Conservation (phyloP, 768 basidiomycete genomes). For the Termitomyces sp. region DNA sequence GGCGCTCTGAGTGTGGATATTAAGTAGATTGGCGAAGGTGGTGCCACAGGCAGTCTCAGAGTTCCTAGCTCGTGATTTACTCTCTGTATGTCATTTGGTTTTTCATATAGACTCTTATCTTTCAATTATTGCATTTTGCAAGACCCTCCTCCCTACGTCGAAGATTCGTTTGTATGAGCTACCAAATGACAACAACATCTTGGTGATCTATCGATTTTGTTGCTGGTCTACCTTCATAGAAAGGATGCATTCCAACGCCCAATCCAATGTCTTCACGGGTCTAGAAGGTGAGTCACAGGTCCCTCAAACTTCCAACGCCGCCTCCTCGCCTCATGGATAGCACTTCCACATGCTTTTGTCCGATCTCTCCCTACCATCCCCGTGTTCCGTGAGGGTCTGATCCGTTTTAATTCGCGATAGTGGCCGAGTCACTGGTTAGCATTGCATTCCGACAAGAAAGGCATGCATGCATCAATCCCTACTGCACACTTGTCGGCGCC, state of each 20-base stretch:
- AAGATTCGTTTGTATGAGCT: not conserved
- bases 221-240: too few species aligned
- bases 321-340: not conserved
- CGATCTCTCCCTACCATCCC: too few species aligned
- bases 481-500: too few species aligned
- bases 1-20: constrained; percentile 35
- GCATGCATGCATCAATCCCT: too few species aligned
- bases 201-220: too few species aligned
- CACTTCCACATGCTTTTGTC: too few species aligned
- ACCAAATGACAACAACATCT: too few species aligned
- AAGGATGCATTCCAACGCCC: too few species aligned
- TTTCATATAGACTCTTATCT: not conserved
- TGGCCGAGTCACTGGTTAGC: too few species aligned
- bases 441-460: too few species aligned
- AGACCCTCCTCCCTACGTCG: not conserved
- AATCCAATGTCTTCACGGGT: not conserved
- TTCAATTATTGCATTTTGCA: not conserved
- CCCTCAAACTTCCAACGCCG: not conserved
- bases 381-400: not conserved
- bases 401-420: too few species aligned
- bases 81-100: not conserved
- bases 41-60: constrained; percentile 7
- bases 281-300: not conserved
- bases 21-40: constrained; percentile 30
- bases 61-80: constrained; percentile 4